phyloP scores from a whole-genome alignment of 2,329 filamentous ascomycete genomes.

The Ascochyta fabae region DNA sequence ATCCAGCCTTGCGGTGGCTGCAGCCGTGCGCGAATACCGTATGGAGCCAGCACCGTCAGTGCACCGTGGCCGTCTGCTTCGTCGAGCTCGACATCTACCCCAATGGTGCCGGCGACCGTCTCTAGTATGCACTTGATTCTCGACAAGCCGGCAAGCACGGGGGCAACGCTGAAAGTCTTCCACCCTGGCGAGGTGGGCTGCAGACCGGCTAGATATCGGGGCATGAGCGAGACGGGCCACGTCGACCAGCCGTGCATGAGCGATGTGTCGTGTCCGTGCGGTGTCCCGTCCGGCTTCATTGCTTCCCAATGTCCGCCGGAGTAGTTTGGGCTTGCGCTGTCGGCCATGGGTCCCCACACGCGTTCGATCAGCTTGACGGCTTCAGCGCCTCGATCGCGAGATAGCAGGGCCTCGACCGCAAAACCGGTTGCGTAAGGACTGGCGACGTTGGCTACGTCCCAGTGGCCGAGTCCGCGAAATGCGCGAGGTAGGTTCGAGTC shows the following conservation, averaged over 20 bases:
- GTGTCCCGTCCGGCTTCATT: constrained; percentile 14
- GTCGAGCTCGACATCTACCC: constrained; percentile 2
- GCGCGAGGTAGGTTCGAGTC: constrained; percentile 2
- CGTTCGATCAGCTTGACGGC: constrained; percentile 11
- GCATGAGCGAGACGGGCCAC: constrained; percentile 19
- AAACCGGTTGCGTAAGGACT: constrained; percentile 16
- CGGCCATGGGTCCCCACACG: constrained; percentile 15
- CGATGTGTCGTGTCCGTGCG: constrained; percentile 14
- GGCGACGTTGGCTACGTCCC: constrained; percentile 8
- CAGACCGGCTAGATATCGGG: constrained; percentile 14
- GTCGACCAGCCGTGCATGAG: constrained; percentile 20
- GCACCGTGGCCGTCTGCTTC: background rate
- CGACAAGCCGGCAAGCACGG: constrained; percentile 9
- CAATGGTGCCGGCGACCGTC: constrained; percentile 6
- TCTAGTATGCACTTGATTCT: constrained; percentile 4
- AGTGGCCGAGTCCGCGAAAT: constrained; percentile 13
- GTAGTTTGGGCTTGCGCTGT: constrained; percentile 5
- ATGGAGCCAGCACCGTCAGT: constrained; percentile 4
- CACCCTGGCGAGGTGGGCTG: constrained; percentile 14
- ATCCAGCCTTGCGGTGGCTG: constrained; percentile 14
- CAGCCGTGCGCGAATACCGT: background rate
- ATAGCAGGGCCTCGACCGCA: constrained; percentile 13
- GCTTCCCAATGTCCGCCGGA: constrained; percentile 18
- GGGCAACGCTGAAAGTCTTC: constrained; percentile 11
- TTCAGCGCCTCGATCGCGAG: background rate